Conservation (phyloP, 2,329 filamentous ascomycete genomes). For the Myriosclerotinia scirpicola region DNA sequence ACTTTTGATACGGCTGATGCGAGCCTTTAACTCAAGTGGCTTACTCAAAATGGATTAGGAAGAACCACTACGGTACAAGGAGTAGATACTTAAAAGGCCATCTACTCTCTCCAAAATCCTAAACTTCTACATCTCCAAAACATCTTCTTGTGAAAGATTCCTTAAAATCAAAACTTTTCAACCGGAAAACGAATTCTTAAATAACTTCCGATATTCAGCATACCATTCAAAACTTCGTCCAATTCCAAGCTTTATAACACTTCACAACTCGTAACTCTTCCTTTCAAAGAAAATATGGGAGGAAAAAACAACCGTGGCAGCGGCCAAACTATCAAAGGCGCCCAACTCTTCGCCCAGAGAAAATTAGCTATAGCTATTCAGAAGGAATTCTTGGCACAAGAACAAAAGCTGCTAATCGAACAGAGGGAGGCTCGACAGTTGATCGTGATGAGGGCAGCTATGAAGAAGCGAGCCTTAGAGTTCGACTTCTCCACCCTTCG, state of each 20-base stretch:
- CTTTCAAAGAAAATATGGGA: background rate
- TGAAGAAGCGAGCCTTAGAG: background rate
- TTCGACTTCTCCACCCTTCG: background rate
- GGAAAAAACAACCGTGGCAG: background rate
- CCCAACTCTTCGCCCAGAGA: background rate
- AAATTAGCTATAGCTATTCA: background rate
- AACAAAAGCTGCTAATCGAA: no score
- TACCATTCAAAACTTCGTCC: background rate
- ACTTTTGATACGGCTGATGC: background rate
- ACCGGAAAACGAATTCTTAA: background rate
- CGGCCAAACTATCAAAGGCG: background rate
- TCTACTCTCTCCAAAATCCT: background rate
- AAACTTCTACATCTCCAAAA: background rate
- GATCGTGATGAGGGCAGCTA: background rate
- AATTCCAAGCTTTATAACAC: no score
- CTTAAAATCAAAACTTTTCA: background rate
- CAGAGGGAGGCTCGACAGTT: background rate
- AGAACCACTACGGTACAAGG: background rate
- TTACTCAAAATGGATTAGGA: background rate
- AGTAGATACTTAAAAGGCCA: background rate
- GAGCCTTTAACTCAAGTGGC: background rate
- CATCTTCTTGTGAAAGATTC: no score
- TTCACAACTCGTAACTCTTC: background rate
- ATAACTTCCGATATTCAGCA: background rate
- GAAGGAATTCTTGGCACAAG: background rate